Evolutionary conservation across 768 basidiomycete genomes (phyloP), one percentile per base, ranked within the genome.

Genomic region (Lactarius hengduanensis): DNA sequence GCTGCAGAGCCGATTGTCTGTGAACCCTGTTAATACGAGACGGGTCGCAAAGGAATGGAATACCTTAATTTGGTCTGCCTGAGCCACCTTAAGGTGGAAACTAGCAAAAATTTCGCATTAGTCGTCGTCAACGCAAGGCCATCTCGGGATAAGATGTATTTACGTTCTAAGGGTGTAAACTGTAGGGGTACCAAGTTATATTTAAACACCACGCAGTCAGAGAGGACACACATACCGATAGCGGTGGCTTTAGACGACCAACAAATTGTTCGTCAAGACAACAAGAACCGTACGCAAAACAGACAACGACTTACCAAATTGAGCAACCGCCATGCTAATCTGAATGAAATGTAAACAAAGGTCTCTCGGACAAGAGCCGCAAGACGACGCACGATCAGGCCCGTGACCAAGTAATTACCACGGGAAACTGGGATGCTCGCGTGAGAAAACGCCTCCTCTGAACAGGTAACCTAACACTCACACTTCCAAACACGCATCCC

Each of bases 1-100:
- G 86, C 78, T 4, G 81, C 38, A 26, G 78, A 79, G 1, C 82
- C 87, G 20, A 86, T 61, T 1, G 77, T 36, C 85, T 86, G 67
- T 54, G 62, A 28, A 62, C 15, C 22, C 28, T 38, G 22, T 58
- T 13, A 26, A 28, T 50, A 34, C 61, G 26, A 63, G 41, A 30
- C 11, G 50, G 22, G 32, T 13, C 54, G 20, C 58, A 40, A 36
- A 26, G 30, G 5, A 61, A 36, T n/a, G 18, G 74, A 77, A 26
- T 38, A 86, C 84, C 74, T 80, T 80, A n/a, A 89, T 73, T 34
- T 75, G 30, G 57, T 73, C 73, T 7, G 85, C 79, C 2, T 80
- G 75, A 28, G 78, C 76, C 7, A 88, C 70, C 58, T 75, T 76
- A 10, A 80, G 68, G 40, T 73, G 65, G 68, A 84, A 79, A 61